Evolutionary conservation across 2,329 filamentous ascomycete species (phyloP).

Genomic region (Fusarium fujikuroi): DNA sequence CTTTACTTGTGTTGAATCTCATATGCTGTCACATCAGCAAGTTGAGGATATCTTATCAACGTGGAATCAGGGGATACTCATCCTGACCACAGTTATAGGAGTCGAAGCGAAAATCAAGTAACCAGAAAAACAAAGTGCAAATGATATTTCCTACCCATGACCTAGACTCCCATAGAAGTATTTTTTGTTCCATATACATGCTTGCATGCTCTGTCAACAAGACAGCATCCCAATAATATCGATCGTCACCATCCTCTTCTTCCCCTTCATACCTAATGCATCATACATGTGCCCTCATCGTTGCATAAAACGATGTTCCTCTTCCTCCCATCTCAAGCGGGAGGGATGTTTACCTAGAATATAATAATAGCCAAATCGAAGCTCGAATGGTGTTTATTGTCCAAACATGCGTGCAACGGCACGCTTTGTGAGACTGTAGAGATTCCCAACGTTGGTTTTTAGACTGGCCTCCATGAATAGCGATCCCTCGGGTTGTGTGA

Average conservation of each 20-base stretch:
- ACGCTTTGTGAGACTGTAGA: constrained; percentile 32
- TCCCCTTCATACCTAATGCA: constrained; percentile 17
- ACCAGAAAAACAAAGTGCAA: constrained; percentile 33
- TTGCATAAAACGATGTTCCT: neutral
- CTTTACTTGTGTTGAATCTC: neutral
- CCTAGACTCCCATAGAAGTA: constrained; percentile 40
- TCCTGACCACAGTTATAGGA: neutral
- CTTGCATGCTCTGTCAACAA: constrained; percentile 37
- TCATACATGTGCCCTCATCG: constrained; percentile 32
- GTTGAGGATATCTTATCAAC: neutral
- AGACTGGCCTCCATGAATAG: constrained; percentile 22
- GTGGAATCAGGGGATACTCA: neutral
- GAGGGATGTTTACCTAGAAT: constrained; percentile 10
- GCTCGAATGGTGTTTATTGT: constrained; percentile 8
- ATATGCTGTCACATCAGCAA: neutral
- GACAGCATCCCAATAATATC: constrained; percentile 24
- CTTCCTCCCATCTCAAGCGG: neutral
- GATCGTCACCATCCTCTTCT: neutral
- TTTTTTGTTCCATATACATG: constrained; percentile 43
- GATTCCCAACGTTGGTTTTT: constrained; percentile 9
- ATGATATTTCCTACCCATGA: constrained; percentile 46
- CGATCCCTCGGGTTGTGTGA: constrained; percentile 15
- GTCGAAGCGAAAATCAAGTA: neutral
- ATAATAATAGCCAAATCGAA: constrained; percentile 2
- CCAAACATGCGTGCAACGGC: constrained; percentile 30